Evolutionary conservation across 805 yeast genomes (phyloP).

Genomic region (Clavispora asparagi): DNA sequence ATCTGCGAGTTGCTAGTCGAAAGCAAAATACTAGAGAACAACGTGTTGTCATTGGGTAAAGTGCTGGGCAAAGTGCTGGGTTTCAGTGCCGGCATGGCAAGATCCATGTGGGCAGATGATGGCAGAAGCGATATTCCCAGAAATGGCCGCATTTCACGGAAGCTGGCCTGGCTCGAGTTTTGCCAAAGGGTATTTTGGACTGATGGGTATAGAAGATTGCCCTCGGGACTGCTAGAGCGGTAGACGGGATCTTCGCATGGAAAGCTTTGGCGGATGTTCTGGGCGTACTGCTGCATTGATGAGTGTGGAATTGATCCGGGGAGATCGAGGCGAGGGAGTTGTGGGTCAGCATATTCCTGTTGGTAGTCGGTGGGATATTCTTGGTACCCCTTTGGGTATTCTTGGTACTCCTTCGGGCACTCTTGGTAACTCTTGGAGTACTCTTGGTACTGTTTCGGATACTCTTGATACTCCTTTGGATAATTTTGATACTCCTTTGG

Average conservation of each 20-base stretch:
- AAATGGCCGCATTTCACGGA: slow-evolving; percentile 6
- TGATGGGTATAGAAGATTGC: slow-evolving; percentile 1
- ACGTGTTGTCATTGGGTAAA: slow-evolving; percentile 2
- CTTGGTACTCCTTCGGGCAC: neutral
- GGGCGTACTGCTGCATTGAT: slow-evolving; percentile 6
- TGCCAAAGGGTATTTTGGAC: slow-evolving; percentile 6
- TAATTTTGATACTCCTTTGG: neutral
- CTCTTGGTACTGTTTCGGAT: neutral
- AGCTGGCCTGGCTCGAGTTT: slow-evolving; percentile 9
- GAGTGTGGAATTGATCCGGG: neutral
- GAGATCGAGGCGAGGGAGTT: neutral
- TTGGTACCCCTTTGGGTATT: neutral
- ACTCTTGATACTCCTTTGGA: no score
- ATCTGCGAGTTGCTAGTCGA: slow-evolving; percentile 4
- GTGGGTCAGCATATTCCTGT: neutral
- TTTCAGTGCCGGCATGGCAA: neutral
- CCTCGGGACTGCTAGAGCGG: neutral
- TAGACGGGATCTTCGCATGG: slow-evolving; percentile 3
- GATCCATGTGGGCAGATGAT: slow-evolving; percentile 3
- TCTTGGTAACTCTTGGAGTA: neutral
- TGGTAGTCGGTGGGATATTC: neutral
- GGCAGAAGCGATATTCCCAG: slow-evolving; percentile 8
- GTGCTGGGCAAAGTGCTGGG: neutral
- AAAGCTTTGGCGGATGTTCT: slow-evolving; percentile 5
- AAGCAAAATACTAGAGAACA: slow-evolving; percentile 8